Percentiles rank a stretch among this genome's conserved stretches.
Evolutionary conservation across 352 stramenopile genomes (phyloP).

Genomic region (Phytophthora aleatoria): DNA sequence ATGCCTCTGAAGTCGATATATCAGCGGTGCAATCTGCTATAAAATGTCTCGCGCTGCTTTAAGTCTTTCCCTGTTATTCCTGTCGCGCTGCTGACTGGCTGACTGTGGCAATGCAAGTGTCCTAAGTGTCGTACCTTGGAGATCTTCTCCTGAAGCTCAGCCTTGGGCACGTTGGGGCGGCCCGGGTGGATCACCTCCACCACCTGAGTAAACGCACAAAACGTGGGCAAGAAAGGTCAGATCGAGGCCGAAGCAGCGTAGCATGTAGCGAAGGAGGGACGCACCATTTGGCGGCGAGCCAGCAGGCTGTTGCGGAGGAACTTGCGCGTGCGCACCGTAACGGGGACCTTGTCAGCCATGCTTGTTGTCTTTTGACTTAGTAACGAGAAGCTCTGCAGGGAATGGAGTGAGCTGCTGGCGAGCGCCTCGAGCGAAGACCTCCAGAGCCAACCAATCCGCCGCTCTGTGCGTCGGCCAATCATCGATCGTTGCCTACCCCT

Average conservation of each 20-base stretch:
- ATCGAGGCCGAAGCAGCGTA: neutral
- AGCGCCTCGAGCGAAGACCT: constrained; percentile 31
- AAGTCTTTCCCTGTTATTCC: constrained; percentile 11
- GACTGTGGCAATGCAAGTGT: neutral
- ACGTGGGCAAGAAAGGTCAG: constrained; percentile 11
- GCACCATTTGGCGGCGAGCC: constrained; percentile 97
- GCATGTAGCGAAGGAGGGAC: constrained; percentile 8
- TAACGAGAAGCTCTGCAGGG: constrained; percentile 70
- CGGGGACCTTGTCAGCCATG: constrained; percentile 93
- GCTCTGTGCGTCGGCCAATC: constrained; percentile 50
- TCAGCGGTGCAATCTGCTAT: constrained; percentile 7
- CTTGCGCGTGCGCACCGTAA: constrained; percentile 99
- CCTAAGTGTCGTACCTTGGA: constrained; percentile 83
- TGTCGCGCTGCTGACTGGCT: constrained; percentile 3
- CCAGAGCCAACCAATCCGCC: constrained; percentile 83
- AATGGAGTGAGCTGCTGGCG: constrained; percentile 49
- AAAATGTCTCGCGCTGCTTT: constrained; percentile 5
- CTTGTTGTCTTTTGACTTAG: constrained; percentile 65
- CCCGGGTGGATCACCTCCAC: constrained; percentile 99
- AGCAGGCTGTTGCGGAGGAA: constrained; percentile 99
- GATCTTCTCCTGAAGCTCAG: constrained; percentile 98
- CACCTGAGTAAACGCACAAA: constrained; percentile 60
- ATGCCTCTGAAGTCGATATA: neutral
- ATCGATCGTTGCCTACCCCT: constrained; percentile 13
- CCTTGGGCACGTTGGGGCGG: constrained; percentile 96